These are phyloP conservation scores for Gypsophila paniculata DNA, from an alignment of 179 eudicot genomes.

Conservation along the genomic window DNA sequence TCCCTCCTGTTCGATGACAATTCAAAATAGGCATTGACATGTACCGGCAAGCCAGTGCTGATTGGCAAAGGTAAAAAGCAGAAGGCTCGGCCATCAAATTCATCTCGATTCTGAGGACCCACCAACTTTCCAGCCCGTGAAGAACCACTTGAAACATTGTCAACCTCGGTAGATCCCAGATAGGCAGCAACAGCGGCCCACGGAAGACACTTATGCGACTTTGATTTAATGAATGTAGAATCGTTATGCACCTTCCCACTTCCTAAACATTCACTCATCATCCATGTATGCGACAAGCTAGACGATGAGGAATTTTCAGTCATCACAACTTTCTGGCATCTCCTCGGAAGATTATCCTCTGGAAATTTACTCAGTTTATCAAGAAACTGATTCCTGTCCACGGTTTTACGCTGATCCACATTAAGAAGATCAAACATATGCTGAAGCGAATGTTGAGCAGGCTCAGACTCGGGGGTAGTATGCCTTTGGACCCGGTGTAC, in stretches of 20 bases:
- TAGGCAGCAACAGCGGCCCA: constrained; percentile 95
- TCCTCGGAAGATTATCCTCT: constrained; percentile 70
- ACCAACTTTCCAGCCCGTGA: constrained; percentile 32
- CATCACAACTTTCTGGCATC: constrained; percentile 73
- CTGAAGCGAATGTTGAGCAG: constrained; percentile 46
- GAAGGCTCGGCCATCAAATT: constrained; percentile 94
- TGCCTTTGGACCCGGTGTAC: constrained; percentile 69
- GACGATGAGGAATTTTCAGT: constrained; percentile 52
- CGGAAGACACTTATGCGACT: constrained; percentile 57
- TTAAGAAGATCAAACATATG: constrained; percentile 55
- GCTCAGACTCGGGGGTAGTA: constrained; percentile 51
- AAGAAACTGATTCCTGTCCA: constrained; percentile 61
- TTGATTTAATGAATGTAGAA: constrained; percentile 38
- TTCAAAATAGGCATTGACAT: constrained; percentile 94
- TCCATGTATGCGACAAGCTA: constrained; percentile 64
- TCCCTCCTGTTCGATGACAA: constrained; percentile 98
- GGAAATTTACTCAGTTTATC: constrained; percentile 57
- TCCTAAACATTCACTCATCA: constrained; percentile 84
- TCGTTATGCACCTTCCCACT: constrained; percentile 41
- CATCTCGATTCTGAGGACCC: constrained; percentile 28
- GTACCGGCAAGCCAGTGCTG: constrained; percentile 84
- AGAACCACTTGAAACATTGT: constrained; percentile 31
- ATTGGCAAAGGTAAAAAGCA: constrained; percentile 97
- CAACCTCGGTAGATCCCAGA: constrained; percentile 48
- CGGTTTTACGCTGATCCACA: constrained; percentile 48